These are phyloP conservation scores for Colletotrichum navitas DNA, from an alignment of 2,329 filamentous ascomycete genomes.

Conservation along the genomic window DNA sequence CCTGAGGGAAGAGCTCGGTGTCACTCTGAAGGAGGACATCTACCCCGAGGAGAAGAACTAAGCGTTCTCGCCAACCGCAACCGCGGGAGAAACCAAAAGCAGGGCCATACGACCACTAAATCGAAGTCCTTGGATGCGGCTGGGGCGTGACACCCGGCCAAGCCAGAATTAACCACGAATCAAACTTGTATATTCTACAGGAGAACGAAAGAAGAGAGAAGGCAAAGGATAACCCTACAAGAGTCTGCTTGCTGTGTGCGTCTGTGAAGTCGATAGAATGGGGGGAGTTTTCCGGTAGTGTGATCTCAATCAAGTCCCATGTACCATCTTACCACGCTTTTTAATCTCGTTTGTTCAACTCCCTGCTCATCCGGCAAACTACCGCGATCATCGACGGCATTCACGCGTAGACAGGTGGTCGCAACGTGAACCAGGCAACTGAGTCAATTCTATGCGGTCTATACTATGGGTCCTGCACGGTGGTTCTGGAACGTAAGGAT, in stretches of 20 bases:
- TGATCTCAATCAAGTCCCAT: slow-evolving; percentile 39
- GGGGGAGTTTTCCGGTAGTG: slow-evolving; percentile 37
- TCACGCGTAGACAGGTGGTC: neutral
- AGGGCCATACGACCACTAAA: neutral
- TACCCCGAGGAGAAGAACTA: slow-evolving; percentile 76
- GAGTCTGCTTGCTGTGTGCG: slow-evolving; percentile 27
- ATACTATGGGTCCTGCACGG: neutral
- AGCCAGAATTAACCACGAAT: slow-evolving; percentile 22
- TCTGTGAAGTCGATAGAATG: slow-evolving; percentile 41
- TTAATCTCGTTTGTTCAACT: slow-evolving; percentile 24
- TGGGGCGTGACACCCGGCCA: slow-evolving; percentile 4
- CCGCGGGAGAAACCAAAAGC: neutral
- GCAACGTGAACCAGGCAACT: neutral
- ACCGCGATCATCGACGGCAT: neutral
- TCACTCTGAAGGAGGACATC: slow-evolving; percentile 91
- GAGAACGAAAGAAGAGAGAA: slow-evolving; percentile 32
- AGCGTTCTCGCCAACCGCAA: slow-evolving; percentile 17
- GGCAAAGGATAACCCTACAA: slow-evolving; percentile 22
- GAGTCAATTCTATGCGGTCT: slow-evolving; percentile 20
- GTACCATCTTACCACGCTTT: slow-evolving; percentile 33
- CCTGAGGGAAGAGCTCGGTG: slow-evolving; percentile 92
- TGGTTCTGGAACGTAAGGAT: neutral
- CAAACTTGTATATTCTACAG: slow-evolving; percentile 55
- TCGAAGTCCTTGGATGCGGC: slow-evolving; percentile 27
- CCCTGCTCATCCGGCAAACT: neutral